A percentile compares a stretch with the other conserved stretches of the same genome.
Evolutionary conservation across 371 early-diverging fungal genomes (phyloP).

Genomic region (Nematocida sp.): DNA sequence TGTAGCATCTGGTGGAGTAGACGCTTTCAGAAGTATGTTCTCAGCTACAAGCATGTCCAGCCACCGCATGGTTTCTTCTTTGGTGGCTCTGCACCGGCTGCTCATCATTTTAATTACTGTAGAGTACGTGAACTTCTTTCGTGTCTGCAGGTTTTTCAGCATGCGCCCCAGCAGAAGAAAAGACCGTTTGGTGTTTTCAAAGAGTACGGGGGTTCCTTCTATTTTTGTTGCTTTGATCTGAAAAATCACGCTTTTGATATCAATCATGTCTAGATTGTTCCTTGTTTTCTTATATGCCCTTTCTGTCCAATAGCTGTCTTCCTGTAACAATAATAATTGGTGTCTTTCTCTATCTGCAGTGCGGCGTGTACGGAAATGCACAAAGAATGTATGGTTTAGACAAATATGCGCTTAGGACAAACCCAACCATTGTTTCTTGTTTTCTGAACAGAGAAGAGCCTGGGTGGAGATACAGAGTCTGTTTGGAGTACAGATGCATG

Average conservation of each 20-base stretch:
- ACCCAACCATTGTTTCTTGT: neutral
- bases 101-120: slow-evolving; percentile 9
- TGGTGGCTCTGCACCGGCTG: neutral
- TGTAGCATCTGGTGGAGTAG: neutral
- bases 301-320: neutral
- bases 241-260: neutral
- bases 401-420: slow-evolving; percentile 22
- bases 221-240: neutral
- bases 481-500: slow-evolving; percentile 34
- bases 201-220: neutral
- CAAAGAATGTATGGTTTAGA: slow-evolving; percentile 35
- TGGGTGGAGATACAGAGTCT: slow-evolving; percentile 25
- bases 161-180: neutral
- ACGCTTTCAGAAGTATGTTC: neutral
- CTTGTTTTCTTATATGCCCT: neutral
- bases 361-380: slow-evolving; percentile 35
- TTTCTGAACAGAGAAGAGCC: slow-evolving; percentile 21
- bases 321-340: too few species aligned
- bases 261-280: neutral
- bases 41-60: neutral
- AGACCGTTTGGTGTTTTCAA: neutral
- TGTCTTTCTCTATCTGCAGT: neutral
- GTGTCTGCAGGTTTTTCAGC: neutral
- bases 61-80: neutral
- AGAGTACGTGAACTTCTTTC: neutral